Conservation (phyloP, 495 filamentous ascomycete species). For the Penicillium cosmopolitanum region DNA sequence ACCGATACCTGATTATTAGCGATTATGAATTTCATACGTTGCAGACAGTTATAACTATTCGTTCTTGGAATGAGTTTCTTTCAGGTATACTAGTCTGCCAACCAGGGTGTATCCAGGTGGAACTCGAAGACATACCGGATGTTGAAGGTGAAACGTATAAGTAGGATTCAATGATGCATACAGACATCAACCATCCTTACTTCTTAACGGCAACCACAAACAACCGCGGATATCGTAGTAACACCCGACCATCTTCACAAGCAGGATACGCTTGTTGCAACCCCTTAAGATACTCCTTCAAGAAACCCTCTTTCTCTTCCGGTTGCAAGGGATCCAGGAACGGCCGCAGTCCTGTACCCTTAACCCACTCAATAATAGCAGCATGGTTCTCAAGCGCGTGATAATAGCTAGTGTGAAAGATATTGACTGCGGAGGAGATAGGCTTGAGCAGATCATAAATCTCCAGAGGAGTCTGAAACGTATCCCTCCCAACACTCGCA, state of each 20-base stretch:
- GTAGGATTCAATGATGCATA: background rate
- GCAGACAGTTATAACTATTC: background rate
- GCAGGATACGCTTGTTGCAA: slow-evolving; percentile 41
- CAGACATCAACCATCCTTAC: background rate
- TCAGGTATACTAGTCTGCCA: background rate
- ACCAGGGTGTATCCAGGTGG: background rate
- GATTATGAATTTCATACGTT: slow-evolving; percentile 20
- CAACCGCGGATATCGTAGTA: slow-evolving; percentile 50
- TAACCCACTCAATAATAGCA: slow-evolving; percentile 61
- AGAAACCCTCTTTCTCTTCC: slow-evolving; percentile 40
- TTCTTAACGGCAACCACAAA: slow-evolving; percentile 51
- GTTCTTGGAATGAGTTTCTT: background rate
- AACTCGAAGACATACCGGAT: background rate
- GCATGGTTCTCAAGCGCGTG: slow-evolving; percentile 50
- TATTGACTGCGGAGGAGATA: slow-evolving; percentile 41
- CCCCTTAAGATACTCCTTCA: slow-evolving; percentile 43
- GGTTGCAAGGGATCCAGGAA: slow-evolving; percentile 46
- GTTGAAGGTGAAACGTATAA: background rate
- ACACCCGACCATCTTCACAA: slow-evolving; percentile 46
- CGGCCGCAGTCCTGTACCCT: slow-evolving; percentile 56
- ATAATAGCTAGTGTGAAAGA: slow-evolving; percentile 58
- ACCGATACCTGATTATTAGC: slow-evolving; percentile 24
- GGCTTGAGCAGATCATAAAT: slow-evolving; percentile 52
- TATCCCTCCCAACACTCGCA: slow-evolving; percentile 45
- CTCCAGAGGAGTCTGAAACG: slow-evolving; percentile 46